A percentile compares a stretch with the other conserved stretches of the same genome.
phyloP scores from a whole-genome alignment of 805 yeast species.

The Sungouiozyma intestinalis region DNA sequence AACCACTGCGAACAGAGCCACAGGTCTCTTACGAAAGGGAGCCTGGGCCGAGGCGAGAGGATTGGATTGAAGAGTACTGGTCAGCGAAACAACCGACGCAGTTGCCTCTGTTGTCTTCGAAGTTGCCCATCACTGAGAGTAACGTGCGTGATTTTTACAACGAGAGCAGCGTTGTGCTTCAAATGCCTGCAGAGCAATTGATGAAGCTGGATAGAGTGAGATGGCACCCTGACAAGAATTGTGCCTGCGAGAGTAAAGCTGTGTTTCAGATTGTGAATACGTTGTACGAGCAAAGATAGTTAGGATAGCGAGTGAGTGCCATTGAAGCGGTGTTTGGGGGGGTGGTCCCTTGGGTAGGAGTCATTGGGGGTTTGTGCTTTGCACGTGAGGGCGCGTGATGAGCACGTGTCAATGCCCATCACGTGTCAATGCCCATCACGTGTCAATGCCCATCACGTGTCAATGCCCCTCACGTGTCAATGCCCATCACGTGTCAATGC shows the following conservation, averaged over 20 bases:
- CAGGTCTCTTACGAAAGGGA: background rate
- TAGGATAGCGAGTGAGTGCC: no score
- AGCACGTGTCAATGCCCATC: no score
- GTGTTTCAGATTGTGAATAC: background rate
- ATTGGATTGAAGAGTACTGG: background rate
- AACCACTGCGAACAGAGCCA: constrained; percentile 1
- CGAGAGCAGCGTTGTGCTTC: constrained; percentile 4
- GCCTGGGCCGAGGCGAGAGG: background rate
- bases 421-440: no score
- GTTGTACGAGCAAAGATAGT: background rate
- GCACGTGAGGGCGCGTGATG: no score
- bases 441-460: no score
- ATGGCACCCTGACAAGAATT: constrained; percentile 60
- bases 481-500: no score
- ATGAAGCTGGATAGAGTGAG: constrained; percentile 42
- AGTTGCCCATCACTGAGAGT: background rate
- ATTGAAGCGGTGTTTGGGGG: no score
- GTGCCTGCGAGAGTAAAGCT: background rate
- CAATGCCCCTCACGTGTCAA: no score
- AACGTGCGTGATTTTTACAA: constrained; percentile 8
- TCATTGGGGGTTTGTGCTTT: no score
- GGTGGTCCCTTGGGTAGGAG: no score
- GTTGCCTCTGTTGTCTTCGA: background rate
- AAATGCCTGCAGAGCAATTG: constrained; percentile 6
- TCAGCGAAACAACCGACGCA: background rate